Base-by-base conservation (phyloP, 148 eudicot genomes). In the Rhododendron simsii region DNA sequence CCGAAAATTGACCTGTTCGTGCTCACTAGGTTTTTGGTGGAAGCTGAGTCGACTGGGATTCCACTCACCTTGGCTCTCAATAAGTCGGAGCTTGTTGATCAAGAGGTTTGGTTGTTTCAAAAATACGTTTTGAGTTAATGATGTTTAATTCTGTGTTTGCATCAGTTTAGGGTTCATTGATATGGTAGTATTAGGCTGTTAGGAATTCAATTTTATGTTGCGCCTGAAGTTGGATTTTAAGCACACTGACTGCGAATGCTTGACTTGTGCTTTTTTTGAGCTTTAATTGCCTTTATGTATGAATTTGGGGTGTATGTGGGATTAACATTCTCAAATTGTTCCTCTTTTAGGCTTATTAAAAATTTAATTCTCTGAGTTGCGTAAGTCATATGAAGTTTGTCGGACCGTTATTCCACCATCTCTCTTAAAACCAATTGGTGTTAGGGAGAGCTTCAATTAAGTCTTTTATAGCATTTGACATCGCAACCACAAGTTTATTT, bases 1-100 rank as follows among this genome's bases (percentile, higher is more conserved):
- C 99, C 98, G 30, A 95, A 92, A 84, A 23, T 95, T 6, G 98
- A 96, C 82, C 92, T 94, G 10, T 94, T 89, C 85, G 78, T 85
- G 71, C 92, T 96, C 41, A 95, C 98, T 63, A 92, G 98, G 94
- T 96, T 96, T 78, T 87, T 96, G 86, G 92, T 96, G 50, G 99
- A 96, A 84, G 99, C 99, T 7, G 98, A 96, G 84, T 95, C 98
- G 7, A 87, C 94, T 5, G 94, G 93, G 23, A 88, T 96, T 87
- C 96, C 96, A 2, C 55, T 96, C 57, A 93, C 94, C 9, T 94
- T 96, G 80, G 99, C 92, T 26, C 85, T 95, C 87, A 96, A 96
- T 76, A 96, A 96, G 89, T 86, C 92, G n/a, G 99, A 96, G 83
- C 98, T 96, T 57, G 96, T 91, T 63, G 71, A 85, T 65, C 91